Percentiles rank a stretch among this genome's conserved stretches.
Evolutionary conservation across 2,329 filamentous ascomycete genomes (phyloP).

Genomic region (Neurospora crassa): DNA sequence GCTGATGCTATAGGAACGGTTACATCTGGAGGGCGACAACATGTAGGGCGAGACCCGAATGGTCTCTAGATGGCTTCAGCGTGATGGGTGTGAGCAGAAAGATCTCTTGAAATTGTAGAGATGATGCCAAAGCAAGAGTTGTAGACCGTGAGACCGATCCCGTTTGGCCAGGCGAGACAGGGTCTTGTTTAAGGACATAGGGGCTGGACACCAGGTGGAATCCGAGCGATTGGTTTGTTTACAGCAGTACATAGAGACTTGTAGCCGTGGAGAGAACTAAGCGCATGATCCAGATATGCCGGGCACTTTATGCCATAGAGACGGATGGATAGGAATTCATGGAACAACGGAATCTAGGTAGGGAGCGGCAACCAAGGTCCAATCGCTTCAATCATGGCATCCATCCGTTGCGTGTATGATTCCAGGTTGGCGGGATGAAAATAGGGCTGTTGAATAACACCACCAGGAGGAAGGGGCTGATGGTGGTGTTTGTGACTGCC

Average conservation of each 20-base stretch:
- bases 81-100: not conserved
- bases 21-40: not conserved
- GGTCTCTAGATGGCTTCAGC: not conserved
- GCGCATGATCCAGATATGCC: not conserved
- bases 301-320: not conserved
- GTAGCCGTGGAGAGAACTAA: not conserved
- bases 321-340: not conserved
- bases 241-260: not conserved
- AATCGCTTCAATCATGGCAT: not conserved
- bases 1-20: not conserved
- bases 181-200: not conserved
- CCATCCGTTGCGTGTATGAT: not conserved
- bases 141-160: not conserved
- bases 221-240: not conserved
- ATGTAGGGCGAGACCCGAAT: not conserved
- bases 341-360: not conserved
- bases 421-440: not conserved
- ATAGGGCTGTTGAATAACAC: not conserved
- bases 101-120: not conserved
- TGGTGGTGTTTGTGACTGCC: not conserved
- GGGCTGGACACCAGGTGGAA: not conserved
- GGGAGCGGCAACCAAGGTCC: not conserved
- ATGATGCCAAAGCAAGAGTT: not conserved
- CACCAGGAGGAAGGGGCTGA: not conserved
- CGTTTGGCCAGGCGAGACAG: not conserved